Evolutionary conservation across 2,329 filamentous ascomycete genomes (phyloP), one percentile per base, ranked within the genome.

Genomic region (Scopulariopsis brevicaulis): DNA sequence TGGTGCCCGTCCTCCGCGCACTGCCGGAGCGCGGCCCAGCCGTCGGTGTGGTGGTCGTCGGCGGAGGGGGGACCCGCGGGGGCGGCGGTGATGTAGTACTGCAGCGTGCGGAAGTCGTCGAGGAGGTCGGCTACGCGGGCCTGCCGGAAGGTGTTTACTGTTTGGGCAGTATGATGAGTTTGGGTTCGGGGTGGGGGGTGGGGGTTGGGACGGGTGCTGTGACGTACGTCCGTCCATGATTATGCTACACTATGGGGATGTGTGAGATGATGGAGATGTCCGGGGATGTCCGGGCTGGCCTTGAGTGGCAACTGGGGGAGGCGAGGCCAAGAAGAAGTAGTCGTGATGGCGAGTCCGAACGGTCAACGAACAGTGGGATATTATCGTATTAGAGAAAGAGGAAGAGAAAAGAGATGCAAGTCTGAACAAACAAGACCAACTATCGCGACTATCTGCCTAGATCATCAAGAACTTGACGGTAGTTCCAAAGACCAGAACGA

Each of bases 41-140:
- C 83, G 62, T 84, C 81, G 14, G 82, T 83, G 69, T 82, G 80
- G 65, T 84, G 83, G 65, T 86, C 83, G 57, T 80, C 77, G 59
- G 73, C 70, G 68, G 82, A 70, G 3, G 70, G 65, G 8, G 83
- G 81, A n/a, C 82, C 75, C 57, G 74, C 74, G 14, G 80, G 79
- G 8, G 74, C 79, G 11, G 76, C 75, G 37, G 82, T 78, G 65
- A 86, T 86, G 67, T 79, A 81, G 68, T 81, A 81, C 67, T 86
- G 83, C 28, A 85, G 73, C 51, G 73, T 79, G 61, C 77, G 78
- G 68, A 86, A 86, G 67, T 86, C 83, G 61, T 76, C 72, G 48
- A 86, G 77, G 54, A 86, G 70, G 63, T 86, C 78, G 68, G 80
- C 82, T 65, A 86, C 83, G 63, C 83, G 79, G 58, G 73, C 74